These are phyloP conservation scores for Marasmius sp. DNA, from an alignment of 1,284 basidiomycete genomes.

Conservation along the genomic window DNA sequence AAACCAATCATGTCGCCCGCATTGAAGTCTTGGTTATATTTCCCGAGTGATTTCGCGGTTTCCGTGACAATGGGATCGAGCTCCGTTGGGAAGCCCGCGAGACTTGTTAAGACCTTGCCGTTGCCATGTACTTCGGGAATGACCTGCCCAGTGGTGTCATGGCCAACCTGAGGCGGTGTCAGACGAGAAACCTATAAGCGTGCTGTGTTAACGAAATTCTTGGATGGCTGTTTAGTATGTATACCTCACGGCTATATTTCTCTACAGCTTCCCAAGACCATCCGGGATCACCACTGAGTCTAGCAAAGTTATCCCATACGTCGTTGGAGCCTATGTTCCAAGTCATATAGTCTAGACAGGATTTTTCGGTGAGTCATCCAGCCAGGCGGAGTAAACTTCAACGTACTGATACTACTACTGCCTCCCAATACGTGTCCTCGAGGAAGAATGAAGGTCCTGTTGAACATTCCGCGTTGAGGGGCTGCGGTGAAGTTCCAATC, in stretches of 20 bases:
- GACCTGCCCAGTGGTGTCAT: constrained; percentile 16
- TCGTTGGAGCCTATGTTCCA: constrained; percentile 29
- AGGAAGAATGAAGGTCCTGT: neutral
- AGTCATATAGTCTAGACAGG: constrained; percentile 22
- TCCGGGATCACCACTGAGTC: no score
- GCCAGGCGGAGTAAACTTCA: neutral
- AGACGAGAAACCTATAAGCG: constrained; percentile 12
- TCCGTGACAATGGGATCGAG: constrained; percentile 18
- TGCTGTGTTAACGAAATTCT: neutral
- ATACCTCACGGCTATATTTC: constrained; percentile 20
- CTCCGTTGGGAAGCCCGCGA: constrained; percentile 15
- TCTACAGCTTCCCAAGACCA: constrained; percentile 27
- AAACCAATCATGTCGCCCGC: constrained; percentile 18
- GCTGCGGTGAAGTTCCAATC: constrained; percentile 7
- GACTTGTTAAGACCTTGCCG: constrained; percentile 15
- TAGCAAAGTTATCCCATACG: constrained; percentile 25
- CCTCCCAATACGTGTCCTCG: constrained; percentile 4
- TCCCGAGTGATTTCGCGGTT: constrained; percentile 15
- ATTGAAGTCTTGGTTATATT: constrained; percentile 23
- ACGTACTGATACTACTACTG: constrained; percentile 3
- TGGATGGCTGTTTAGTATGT: neutral
- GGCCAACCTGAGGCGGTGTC: constrained; percentile 16
- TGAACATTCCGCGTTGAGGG: neutral
- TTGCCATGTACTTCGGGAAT: constrained; percentile 17
- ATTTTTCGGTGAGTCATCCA: neutral